These are phyloP conservation scores for Boechera divaricarpa DNA, from an alignment of 345 rosid species.

Conservation along the genomic window DNA sequence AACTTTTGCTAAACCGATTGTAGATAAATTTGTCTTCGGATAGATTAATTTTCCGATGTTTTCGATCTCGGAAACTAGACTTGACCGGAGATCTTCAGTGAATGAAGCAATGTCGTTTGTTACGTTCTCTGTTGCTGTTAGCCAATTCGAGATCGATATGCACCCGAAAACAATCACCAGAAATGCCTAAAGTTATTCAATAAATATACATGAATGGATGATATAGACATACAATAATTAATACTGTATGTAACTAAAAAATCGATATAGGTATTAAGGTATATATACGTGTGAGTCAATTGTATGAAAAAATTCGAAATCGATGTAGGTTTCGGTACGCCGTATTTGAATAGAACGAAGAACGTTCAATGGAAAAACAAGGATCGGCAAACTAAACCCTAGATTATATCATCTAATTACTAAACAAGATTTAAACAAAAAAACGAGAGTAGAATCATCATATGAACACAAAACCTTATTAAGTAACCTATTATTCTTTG, in stretches of 20 bases:
- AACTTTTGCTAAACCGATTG: constrained; percentile 34
- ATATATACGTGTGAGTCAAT: neutral
- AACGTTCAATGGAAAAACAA: neutral
- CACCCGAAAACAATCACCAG: constrained; percentile 23
- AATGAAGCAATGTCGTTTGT: constrained; percentile 6
- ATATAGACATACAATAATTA: neutral
- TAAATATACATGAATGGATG: neutral
- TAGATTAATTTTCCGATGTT: constrained; percentile 18
- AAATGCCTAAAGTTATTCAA: constrained; percentile 5
- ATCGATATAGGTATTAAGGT: neutral
- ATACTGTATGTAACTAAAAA: neutral
- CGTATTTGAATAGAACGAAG: neutral
- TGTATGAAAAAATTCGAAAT: no score
- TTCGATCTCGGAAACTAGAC: constrained; percentile 36
- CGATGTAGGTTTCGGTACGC: neutral
- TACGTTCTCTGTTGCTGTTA: constrained; percentile 5
- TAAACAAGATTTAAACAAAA: constrained; percentile 2
- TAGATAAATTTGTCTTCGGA: neutral
- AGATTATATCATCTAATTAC: neutral
- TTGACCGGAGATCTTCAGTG: constrained; percentile 26
- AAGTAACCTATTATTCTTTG: neutral
- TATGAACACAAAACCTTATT: neutral
- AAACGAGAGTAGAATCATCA: neutral
- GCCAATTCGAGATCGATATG: constrained; percentile 34
- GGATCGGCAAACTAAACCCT: neutral